Evolutionary conservation across 495 filamentous ascomycete genomes (phyloP).

Genomic region (Thermothielavioides terrestris): DNA sequence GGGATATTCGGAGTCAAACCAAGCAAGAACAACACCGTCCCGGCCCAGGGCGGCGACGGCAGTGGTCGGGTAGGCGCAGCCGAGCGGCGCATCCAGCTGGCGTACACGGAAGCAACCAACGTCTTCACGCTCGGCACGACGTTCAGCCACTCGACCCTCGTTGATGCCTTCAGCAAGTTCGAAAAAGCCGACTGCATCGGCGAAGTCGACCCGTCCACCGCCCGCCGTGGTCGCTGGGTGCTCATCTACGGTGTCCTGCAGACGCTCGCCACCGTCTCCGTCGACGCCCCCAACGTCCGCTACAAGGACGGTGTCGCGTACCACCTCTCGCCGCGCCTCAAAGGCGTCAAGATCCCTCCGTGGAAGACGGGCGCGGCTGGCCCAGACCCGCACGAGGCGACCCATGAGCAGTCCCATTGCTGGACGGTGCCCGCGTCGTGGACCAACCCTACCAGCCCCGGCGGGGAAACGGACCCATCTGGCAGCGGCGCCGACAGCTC

Average conservation of each 20-base stretch:
- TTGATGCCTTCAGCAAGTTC: slow-evolving; percentile 55
- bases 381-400: slow-evolving; percentile 35
- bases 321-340: slow-evolving; percentile 52
- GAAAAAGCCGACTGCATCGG: slow-evolving; percentile 49
- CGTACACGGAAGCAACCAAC: slow-evolving; percentile 61
- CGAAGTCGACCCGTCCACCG: slow-evolving; percentile 46
- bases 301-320: slow-evolving; percentile 55
- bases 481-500: slow-evolving; percentile 27
- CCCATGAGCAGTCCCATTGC: slow-evolving; percentile 52
- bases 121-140: slow-evolving; percentile 53
- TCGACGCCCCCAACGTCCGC: slow-evolving; percentile 53
- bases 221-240: slow-evolving; percentile 62
- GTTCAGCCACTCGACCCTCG: slow-evolving; percentile 43
- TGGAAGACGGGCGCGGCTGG: slow-evolving; percentile 40
- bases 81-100: slow-evolving; percentile 47
- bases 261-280: slow-evolving; percentile 56
- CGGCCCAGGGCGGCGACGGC: slow-evolving; percentile 12
- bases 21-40: slow-evolving; percentile 23
- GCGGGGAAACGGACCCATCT: slow-evolving; percentile 9
- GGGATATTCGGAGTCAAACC: slow-evolving; percentile 22
- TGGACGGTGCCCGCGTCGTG: slow-evolving; percentile 47
- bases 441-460: no score
- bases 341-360: slow-evolving; percentile 47
- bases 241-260: slow-evolving; percentile 66
- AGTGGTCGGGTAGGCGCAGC: slow-evolving; percentile 16